Evolutionary conservation across 192 early-diverging fungal genomes (phyloP).

Genomic region (Coemansia sp.): DNA sequence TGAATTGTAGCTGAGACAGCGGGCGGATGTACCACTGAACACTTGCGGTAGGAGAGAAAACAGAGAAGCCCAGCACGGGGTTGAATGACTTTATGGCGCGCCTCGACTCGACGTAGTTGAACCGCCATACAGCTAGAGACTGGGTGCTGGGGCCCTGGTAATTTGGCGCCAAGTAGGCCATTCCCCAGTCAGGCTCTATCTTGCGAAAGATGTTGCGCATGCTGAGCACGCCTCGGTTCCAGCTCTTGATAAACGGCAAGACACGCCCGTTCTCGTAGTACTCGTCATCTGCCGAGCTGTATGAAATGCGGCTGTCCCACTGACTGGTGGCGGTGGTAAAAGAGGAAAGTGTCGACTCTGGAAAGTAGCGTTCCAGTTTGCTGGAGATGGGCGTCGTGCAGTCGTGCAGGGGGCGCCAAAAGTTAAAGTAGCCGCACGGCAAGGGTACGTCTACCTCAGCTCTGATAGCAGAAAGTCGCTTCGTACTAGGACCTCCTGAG

Average conservation of each 20-base stretch:
- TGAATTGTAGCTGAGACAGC: constrained; percentile 27
- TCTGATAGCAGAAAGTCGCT: not conserved
- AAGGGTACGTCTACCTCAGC: constrained; percentile 29
- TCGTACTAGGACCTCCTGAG: not conserved
- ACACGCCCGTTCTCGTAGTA: constrained; percentile 51
- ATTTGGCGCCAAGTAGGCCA: constrained; percentile 45
- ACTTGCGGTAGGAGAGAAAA: constrained; percentile 24
- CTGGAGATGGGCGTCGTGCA: constrained; percentile 17
- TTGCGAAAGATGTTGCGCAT: constrained; percentile 36
- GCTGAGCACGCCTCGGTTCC: constrained; percentile 31
- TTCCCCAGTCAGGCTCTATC: constrained; percentile 50
- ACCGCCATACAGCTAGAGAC: constrained; percentile 36
- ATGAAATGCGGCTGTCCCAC: constrained; percentile 52
- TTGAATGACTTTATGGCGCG: constrained; percentile 19
- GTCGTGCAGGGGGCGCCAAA: constrained; percentile 45
- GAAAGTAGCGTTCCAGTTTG: constrained; percentile 27
- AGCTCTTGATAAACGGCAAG: constrained; percentile 42
- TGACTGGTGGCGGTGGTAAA: not conserved
- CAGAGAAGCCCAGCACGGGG: constrained; percentile 29
- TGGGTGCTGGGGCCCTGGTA: not conserved
- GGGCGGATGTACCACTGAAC: constrained; percentile 49
- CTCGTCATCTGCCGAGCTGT: constrained; percentile 54
- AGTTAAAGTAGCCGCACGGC: constrained; percentile 48
- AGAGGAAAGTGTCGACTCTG: not conserved
- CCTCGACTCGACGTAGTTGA: constrained; percentile 42